Percentiles rank a stretch among this genome's conserved stretches.
Conservation (phyloP, 2,329 filamentous ascomycete genomes). For the Raffaelea albimanens region DNA sequence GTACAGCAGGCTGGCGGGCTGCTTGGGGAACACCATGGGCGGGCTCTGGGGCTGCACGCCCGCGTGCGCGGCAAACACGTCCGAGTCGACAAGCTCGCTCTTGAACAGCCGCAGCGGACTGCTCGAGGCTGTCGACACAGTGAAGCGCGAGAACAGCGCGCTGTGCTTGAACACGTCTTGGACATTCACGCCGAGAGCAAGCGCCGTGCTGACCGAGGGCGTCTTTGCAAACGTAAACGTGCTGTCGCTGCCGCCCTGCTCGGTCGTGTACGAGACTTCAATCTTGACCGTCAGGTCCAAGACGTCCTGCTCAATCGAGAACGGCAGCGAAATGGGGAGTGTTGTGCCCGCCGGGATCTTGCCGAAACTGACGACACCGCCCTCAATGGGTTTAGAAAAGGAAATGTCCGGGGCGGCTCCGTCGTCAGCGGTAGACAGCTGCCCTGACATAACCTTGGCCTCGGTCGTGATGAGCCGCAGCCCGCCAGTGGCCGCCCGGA, state of each 20-base stretch:
- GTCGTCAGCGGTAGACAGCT: too few relatives aligned
- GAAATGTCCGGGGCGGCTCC: constrained; percentile 30
- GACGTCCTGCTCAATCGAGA: constrained; percentile 71
- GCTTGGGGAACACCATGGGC: constrained; percentile 65
- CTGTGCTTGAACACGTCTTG: constrained; percentile 88
- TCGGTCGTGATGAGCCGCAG: constrained; percentile 54
- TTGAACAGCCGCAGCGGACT: constrained; percentile 66
- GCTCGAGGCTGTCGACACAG: constrained; percentile 68
- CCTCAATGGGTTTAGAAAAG: constrained; percentile 36
- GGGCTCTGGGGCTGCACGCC: constrained; percentile 41
- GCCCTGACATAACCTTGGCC: too few relatives aligned
- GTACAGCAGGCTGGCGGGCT: constrained; percentile 74
- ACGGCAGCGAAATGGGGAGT: constrained; percentile 62
- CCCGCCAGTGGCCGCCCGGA: constrained; percentile 57
- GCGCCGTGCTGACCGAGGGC: constrained; percentile 57
- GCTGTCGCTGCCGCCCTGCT: constrained; percentile 32
- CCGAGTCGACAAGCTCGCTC: constrained; percentile 61
- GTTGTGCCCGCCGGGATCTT: constrained; percentile 32
- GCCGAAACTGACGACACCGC: constrained; percentile 42
- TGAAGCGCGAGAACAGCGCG: constrained; percentile 79
- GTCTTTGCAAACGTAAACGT: constrained; percentile 54
- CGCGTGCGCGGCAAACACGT: constrained; percentile 57
- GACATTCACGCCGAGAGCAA: constrained; percentile 90
- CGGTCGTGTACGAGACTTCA: constrained; percentile 67
- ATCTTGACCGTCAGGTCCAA: constrained; percentile 61